Percentiles rank a stretch among this genome's conserved stretches.
These are phyloP conservation scores for Babesia caballi DNA, from an alignment of 169 alveolate genomes.

Conservation along the genomic window DNA sequence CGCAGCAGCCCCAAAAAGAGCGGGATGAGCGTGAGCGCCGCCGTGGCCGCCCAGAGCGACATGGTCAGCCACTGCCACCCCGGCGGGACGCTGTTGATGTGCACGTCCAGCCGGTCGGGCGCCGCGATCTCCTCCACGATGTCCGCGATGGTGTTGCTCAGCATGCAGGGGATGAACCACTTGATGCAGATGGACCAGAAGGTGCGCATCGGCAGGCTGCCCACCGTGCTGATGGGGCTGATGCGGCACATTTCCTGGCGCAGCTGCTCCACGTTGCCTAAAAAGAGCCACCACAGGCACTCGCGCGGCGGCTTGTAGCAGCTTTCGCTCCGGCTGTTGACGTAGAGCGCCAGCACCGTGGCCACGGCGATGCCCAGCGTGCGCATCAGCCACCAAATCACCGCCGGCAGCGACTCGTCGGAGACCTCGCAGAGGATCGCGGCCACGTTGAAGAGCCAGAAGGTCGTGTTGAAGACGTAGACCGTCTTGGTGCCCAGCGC, in stretches of 20 bases:
- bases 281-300: conserved; percentile 51
- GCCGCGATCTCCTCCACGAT: conserved; percentile 69
- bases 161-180: conserved; percentile 69
- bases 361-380: conserved; percentile 33
- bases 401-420: conserved; percentile 37
- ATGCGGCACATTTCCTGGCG: conserved; percentile 63
- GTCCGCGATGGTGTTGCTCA: conserved; percentile 72
- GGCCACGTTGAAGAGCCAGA: conserved; percentile 42
- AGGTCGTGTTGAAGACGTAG: conserved; percentile 41
- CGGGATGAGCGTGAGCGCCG: neutral
- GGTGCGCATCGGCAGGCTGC: conserved; percentile 55
- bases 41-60: conserved; percentile 18
- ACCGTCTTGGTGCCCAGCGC: conserved; percentile 33
- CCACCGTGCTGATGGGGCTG: conserved; percentile 62
- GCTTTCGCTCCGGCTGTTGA: neutral
- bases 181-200: conserved; percentile 76
- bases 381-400: conserved; percentile 52
- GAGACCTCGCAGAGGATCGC: conserved; percentile 44
- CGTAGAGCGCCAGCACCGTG: neutral
- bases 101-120: conserved; percentile 30
- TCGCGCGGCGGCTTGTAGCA: neutral
- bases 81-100: conserved; percentile 38
- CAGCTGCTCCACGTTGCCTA: conserved; percentile 69
- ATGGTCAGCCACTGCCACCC: conserved; percentile 33
- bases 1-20: neutral